Percentiles rank a stretch among this genome's conserved stretches.
These are phyloP conservation scores for Catharanthus roseus DNA, from an alignment of 257 asterid genomes.

Conservation along the genomic window DNA sequence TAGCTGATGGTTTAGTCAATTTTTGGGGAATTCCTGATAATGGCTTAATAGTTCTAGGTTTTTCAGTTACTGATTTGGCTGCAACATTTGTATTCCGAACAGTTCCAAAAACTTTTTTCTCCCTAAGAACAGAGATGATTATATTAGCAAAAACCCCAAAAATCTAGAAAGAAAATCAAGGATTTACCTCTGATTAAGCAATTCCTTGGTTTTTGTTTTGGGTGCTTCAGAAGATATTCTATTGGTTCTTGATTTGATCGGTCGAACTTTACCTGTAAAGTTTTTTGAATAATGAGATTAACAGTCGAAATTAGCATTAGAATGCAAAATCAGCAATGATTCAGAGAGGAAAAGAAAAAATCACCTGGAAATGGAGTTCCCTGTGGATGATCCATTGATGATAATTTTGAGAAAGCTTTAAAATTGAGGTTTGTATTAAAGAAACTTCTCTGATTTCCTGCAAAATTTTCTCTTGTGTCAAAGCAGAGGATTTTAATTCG, in stretches of 20 bases:
- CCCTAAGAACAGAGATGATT: slow-evolving; percentile 30
- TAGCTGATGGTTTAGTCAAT: slow-evolving; percentile 28
- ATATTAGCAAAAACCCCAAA: not conserved
- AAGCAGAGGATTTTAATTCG: not conserved
- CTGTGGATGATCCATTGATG: slow-evolving; percentile 48
- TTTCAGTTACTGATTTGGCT: slow-evolving; percentile 26
- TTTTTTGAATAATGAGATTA: not conserved
- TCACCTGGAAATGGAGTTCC: slow-evolving; percentile 62
- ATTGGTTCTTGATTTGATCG: slow-evolving; percentile 25
- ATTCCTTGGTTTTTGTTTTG: slow-evolving; percentile 26
- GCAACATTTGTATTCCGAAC: slow-evolving; percentile 43
- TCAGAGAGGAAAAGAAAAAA: not conserved
- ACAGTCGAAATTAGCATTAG: not conserved
- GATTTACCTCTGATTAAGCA: slow-evolving; percentile 34
- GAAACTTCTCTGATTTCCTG: not conserved
- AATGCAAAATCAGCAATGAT: not conserved
- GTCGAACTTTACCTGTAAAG: slow-evolving; percentile 39
- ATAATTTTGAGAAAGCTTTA: not conserved
- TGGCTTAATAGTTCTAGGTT: slow-evolving; percentile 35
- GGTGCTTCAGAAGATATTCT: slow-evolving; percentile 31
- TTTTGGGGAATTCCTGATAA: slow-evolving; percentile 21
- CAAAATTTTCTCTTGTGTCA: not conserved
- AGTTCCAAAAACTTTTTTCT: slow-evolving; percentile 52
- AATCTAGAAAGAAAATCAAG: not conserved
- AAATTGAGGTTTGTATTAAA: not conserved